Base-by-base conservation (phyloP, 768 basidiomycete genomes). In the Boletus rufocinnamomeus region DNA sequence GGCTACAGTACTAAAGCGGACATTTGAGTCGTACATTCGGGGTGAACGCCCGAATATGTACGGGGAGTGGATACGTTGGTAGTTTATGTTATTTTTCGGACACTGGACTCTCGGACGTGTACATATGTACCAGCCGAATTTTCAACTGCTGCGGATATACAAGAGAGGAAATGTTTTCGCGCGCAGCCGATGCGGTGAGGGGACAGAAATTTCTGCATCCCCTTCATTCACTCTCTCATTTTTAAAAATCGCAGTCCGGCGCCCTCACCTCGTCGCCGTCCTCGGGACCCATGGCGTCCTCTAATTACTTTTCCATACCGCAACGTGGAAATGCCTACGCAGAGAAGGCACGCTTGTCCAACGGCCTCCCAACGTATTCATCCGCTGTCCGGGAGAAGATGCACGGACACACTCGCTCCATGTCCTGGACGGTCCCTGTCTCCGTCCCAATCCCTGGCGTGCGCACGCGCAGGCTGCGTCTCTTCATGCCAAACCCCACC, bases 31-130 rank as follows among this genome's bases (percentile, higher is more conserved):
- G 53, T 96, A 91, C 72, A 72, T 97, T 53, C 80, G 95, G 7
- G 89, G 87, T 2, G 94, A 97, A 73, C 75, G 84, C 32, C 93
- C 95, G 23, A 97, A 95, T 70, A 91, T 93, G 91, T 95, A 95
- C 73, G 93, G 93, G 35, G 93, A 95, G 76, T 84, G 82, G 83
- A 44, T 77, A 9, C 58, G 49, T 25, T 62, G 72, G 67, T 66
- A 64, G 49, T 25, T 25, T 16, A 17, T 5, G 34, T 17, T 34
- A 4, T 27, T 37, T 54, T 35, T 51, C 16, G 53, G 49, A 35
- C 45, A 19, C 25, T 19, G 35, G 35, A 35, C 35, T 11, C 14
- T 35, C 32, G 32, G 11, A 32, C 32, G 14, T 32, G 30, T 35
- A 21, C 21, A 6, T 13, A 13, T 21, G 46, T 46, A 46, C 45